A percentile compares a stretch with the other conserved stretches of the same genome.
Evolutionary conservation across 2,329 filamentous ascomycete genomes (phyloP).

Genomic region (Fusarium algeriense): DNA sequence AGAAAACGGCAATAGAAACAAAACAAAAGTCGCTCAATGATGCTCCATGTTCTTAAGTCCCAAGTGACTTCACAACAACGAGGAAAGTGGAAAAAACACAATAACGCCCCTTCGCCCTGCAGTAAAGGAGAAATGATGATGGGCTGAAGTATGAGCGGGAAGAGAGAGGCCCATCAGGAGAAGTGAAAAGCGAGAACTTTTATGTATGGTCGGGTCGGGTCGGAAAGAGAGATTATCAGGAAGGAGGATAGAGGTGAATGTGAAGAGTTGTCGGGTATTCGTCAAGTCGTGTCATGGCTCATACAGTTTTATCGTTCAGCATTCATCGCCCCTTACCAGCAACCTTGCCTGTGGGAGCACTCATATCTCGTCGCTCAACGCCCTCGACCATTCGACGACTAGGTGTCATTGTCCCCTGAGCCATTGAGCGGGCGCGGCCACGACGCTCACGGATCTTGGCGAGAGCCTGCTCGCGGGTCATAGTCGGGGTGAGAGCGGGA

Average conservation of each 20-base stretch:
- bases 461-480: slow-evolving; percentile 80
- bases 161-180: slow-evolving; percentile 15
- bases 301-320: slow-evolving; percentile 3
- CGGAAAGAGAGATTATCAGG: background rate
- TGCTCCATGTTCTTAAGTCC: slow-evolving; percentile 19
- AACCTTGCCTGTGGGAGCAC: slow-evolving; percentile 58
- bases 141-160: slow-evolving; percentile 12
- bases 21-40: slow-evolving; percentile 26
- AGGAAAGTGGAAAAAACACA: slow-evolving; percentile 12
- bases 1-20: slow-evolving; percentile 5
- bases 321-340: slow-evolving; percentile 39
- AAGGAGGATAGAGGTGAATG: slow-evolving; percentile 3
- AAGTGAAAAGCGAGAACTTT: slow-evolving; percentile 25
- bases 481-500: slow-evolving; percentile 72
- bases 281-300: slow-evolving; percentile 42
- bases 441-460: slow-evolving; percentile 80
- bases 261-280: slow-evolving; percentile 30
- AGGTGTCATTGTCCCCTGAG: slow-evolving; percentile 69
- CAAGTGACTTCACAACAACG: slow-evolving; percentile 10
- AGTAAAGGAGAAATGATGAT: slow-evolving; percentile 34
- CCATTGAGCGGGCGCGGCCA: slow-evolving; percentile 77
- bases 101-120: slow-evolving; percentile 45
- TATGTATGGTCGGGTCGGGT: slow-evolving; percentile 9
- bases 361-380: slow-evolving; percentile 60
- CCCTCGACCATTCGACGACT: slow-evolving; percentile 69